Evolutionary conservation across 2,329 filamentous ascomycete species (phyloP).

Genomic region (Exophiala oligosperma): DNA sequence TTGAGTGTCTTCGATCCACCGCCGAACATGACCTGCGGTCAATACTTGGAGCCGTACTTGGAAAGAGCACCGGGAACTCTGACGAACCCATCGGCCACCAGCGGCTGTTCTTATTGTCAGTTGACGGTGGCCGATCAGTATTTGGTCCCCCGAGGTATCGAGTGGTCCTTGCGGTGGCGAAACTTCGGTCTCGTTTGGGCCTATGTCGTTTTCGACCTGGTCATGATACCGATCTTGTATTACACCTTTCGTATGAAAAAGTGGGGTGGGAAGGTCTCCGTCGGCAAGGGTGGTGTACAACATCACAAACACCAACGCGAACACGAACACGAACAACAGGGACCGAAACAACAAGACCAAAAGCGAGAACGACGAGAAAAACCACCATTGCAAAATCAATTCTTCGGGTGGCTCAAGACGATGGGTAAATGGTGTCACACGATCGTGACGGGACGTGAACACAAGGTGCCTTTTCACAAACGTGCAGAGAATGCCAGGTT

Average conservation of each 20-base stretch:
- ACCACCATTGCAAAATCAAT: background rate
- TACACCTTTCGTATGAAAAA: conserved; percentile 43
- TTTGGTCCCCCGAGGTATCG: conserved; percentile 45
- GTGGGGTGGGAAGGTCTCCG: background rate
- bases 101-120: conserved; percentile 59
- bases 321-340: too few relatives aligned
- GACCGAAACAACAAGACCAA: too few relatives aligned
- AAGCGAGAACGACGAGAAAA: too few relatives aligned
- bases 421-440: background rate
- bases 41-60: conserved; percentile 56
- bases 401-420: background rate
- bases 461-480: conserved; percentile 4
- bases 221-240: conserved; percentile 56
- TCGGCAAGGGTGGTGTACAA: too few relatives aligned
- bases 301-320: too few relatives aligned
- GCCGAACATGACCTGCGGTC: conserved; percentile 54
- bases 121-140: conserved; percentile 40
- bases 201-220: conserved; percentile 61
- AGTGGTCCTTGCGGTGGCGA: conserved; percentile 63
- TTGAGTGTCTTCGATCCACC: conserved; percentile 46
- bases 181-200: conserved; percentile 66
- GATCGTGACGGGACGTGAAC: background rate
- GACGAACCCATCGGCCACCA: conserved; percentile 59
- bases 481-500: conserved; percentile 2
- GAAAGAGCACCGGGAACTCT: conserved; percentile 47